Conservation (phyloP, 2,329 filamentous ascomycete species). For the Talaromyces atroroseus region DNA sequence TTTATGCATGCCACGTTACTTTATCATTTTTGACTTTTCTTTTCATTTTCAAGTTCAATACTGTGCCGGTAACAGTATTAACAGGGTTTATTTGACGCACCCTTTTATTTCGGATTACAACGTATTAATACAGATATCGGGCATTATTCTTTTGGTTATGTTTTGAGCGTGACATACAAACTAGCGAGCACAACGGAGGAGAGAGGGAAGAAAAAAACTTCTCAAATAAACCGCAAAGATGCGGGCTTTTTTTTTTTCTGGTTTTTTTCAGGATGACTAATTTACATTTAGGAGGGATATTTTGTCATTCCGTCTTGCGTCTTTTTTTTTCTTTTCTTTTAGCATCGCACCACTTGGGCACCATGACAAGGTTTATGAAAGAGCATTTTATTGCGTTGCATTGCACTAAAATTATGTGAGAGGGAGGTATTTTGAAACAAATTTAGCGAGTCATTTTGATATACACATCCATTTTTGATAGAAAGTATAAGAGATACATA, state of each 20-base stretch:
- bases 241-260: not conserved
- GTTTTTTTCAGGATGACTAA: not conserved
- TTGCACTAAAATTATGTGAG: conserved; percentile 8
- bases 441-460: conserved; percentile 12
- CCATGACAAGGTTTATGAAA: not conserved
- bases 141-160: not conserved
- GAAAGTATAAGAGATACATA: conserved; percentile 5
- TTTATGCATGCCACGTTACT: not conserved
- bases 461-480: conserved; percentile 8
- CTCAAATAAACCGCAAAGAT: too few species aligned
- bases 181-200: not conserved
- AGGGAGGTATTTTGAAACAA: conserved; percentile 10
- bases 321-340: not conserved
- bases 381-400: conserved; percentile 6
- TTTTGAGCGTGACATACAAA: not conserved
- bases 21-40: not conserved
- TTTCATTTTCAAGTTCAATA: not conserved
- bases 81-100: not conserved
- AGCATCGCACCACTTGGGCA: not conserved
- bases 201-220: not conserved
- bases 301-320: not conserved
- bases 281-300: not conserved
- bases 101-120: conserved; percentile 3
- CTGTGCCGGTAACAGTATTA: conserved; percentile 9
- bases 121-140: conserved; percentile 3